phyloP scores from a whole-genome alignment of 148 eudicot genomes.

The Rhododendron kiyosumense region DNA sequence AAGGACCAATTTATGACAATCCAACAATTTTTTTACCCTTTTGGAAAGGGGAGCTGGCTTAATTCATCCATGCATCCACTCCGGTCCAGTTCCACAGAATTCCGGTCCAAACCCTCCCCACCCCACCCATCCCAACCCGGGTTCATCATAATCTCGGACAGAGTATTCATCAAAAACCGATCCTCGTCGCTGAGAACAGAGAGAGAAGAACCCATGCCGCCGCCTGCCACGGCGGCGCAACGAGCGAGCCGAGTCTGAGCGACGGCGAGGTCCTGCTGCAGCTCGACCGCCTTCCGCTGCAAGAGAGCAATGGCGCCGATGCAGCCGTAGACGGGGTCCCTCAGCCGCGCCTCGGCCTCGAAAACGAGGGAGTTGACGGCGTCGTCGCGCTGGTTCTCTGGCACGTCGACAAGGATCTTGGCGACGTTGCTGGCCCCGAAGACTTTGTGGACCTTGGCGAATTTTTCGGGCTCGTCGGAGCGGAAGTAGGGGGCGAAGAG shows the following conservation, averaged over 20 bases:
- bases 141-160: background rate
- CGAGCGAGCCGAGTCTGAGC: slow-evolving; percentile 52
- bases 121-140: slow-evolving; percentile 8
- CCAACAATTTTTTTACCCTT: background rate
- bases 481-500: slow-evolving; percentile 76
- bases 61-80: slow-evolving; percentile 16
- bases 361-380: slow-evolving; percentile 62
- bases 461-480: slow-evolving; percentile 67
- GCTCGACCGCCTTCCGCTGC: slow-evolving; percentile 50
- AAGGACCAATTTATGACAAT: background rate
- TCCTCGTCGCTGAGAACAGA: background rate
- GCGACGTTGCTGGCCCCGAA: slow-evolving; percentile 86
- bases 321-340: slow-evolving; percentile 85
- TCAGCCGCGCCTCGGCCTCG: slow-evolving; percentile 79
- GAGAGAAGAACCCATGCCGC: background rate
- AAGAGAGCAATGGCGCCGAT: slow-evolving; percentile 64
- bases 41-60: slow-evolving; percentile 16
- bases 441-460: slow-evolving; percentile 83
- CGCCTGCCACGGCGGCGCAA: slow-evolving; percentile 11
- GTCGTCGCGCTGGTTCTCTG: slow-evolving; percentile 62
- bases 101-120: slow-evolving; percentile 2
- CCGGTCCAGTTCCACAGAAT: slow-evolving; percentile 11
- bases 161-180: background rate
- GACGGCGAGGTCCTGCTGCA: slow-evolving; percentile 56
- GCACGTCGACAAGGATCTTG: slow-evolving; percentile 66